Evolutionary conservation across 2,329 filamentous ascomycete species (phyloP), one percentile per base, ranked within the genome.

Genomic region (Pseudocercospora vitis): DNA sequence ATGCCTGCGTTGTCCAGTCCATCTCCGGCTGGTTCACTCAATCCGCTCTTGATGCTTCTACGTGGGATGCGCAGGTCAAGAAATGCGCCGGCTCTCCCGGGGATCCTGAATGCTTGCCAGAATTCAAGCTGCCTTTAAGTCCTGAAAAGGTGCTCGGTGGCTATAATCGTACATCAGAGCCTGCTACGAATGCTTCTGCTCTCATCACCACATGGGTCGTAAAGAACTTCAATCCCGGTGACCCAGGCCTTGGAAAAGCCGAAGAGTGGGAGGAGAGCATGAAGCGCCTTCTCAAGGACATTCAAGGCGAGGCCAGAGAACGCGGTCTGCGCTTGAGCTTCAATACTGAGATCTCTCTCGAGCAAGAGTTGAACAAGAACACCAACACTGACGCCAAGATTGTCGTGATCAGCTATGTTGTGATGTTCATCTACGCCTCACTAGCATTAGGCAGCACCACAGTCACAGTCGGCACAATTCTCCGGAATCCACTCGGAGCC

Each of bases 321-420:
- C 84, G 88, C 44, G 91, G 91, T 1, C 80, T 99, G 7, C 82
- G 94, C 16, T 76, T 99, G 29, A 97, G 91, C 6, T 99, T 97
- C 78, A 95, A 85, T 46, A 95, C 94, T 0, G 94, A 99, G 73
- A 89, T 92, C 71, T 96, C 91, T 71, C 76, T 99, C 57, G 92
- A 97, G 70, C 82, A 96, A 69, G 94, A 99, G 68, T 79, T 99
- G 53, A 99, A 96, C 77, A 96, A 97, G 74, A 95, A 91, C 31
- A 96, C 91, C 46, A 99, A 99, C 71, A 97, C 94, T 0, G 94
- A 99, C 71, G 95, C 92, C 39, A 96, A 92, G 71, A 99, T 99
- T 65, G 85, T 99, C 19, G 84, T 92, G 50, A 87, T 99, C 73
- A 97, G 92, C 78, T 99, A 99, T 74, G 81, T 97, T 59, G 89